phyloP scores from a whole-genome alignment of 768 basidiomycete species.

The Plicaturopsis crispa region DNA sequence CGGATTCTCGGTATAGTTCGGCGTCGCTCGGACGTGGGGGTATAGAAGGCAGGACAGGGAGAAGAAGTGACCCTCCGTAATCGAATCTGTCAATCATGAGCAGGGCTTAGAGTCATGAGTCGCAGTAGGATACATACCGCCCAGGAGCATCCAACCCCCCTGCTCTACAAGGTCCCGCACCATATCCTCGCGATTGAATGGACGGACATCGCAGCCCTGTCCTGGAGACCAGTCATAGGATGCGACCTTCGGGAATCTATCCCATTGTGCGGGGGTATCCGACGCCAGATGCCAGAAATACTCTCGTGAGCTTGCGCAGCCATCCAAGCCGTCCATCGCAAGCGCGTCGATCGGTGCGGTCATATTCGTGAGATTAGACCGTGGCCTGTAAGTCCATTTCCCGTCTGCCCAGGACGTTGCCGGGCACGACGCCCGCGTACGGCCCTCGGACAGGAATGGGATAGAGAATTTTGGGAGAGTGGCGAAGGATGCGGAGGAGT shows the following conservation, averaged over 20 bases:
- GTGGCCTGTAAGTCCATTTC: conserved; percentile 33
- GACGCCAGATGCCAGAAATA: conserved; percentile 56
- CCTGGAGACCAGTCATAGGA: conserved; percentile 50
- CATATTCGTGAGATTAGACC: conserved; percentile 26
- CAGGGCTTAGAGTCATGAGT: not conserved
- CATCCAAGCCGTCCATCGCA: conserved; percentile 46
- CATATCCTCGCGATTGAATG: conserved; percentile 33
- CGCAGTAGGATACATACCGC: conserved; percentile 33
- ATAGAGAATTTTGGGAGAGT: conserved; percentile 20
- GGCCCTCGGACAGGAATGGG: too few relatives aligned
- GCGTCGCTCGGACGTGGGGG: conserved; percentile 61
- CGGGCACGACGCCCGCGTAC: conserved; percentile 22
- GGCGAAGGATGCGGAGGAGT: conserved; percentile 13
- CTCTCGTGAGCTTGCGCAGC: conserved; percentile 58
- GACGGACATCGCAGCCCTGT: conserved; percentile 31
- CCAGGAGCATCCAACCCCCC: conserved; percentile 66
- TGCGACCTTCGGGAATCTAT: conserved; percentile 44
- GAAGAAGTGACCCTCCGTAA: conserved; percentile 70
- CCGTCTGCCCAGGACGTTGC: conserved; percentile 28
- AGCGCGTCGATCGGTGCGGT: conserved; percentile 34
- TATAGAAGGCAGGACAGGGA: conserved; percentile 60
- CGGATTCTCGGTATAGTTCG: conserved; percentile 45
- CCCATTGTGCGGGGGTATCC: conserved; percentile 38
- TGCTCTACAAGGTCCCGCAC: conserved; percentile 53
- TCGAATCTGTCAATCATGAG: conserved; percentile 38